Conservation (phyloP, 768 basidiomycete species). For the Cubamyces sp. region DNA sequence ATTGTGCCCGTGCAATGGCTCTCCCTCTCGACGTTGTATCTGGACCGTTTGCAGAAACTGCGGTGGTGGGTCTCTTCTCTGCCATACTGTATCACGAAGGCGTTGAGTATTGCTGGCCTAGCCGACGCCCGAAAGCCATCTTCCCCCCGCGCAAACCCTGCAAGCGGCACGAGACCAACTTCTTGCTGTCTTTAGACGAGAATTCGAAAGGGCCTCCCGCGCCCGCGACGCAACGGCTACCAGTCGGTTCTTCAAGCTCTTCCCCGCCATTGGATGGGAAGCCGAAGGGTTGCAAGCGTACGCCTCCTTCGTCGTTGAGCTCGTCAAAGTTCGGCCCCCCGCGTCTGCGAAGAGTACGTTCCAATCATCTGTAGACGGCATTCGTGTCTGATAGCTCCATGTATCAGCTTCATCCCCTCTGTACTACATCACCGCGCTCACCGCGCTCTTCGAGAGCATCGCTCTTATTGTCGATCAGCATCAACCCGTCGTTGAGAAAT, state of each 20-base stretch:
- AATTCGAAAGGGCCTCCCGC: slow-evolving; percentile 82
- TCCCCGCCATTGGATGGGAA: slow-evolving; percentile 95
- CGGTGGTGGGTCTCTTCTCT: slow-evolving; percentile 59
- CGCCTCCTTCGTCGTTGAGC: slow-evolving; percentile 88
- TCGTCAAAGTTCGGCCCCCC: slow-evolving; percentile 79
- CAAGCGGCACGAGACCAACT: slow-evolving; percentile 74
- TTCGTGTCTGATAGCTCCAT: slow-evolving; percentile 14
- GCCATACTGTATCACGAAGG: not conserved
- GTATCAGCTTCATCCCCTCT: slow-evolving; percentile 83
- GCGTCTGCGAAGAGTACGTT: slow-evolving; percentile 79
- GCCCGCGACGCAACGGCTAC: slow-evolving; percentile 84
- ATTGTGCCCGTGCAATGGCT: slow-evolving; percentile 90
- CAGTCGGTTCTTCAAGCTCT: slow-evolving; percentile 95
- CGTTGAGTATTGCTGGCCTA: slow-evolving; percentile 38
- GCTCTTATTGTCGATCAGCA: slow-evolving; percentile 98
- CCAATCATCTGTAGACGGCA: not conserved
- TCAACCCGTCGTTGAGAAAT: slow-evolving; percentile 96
- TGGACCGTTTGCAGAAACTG: slow-evolving; percentile 83
- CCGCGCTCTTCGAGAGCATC: slow-evolving; percentile 92
- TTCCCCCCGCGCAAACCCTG: slow-evolving; percentile 85
- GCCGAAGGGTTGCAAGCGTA: slow-evolving; percentile 90
- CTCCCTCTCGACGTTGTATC: slow-evolving; percentile 77
- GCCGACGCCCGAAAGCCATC: slow-evolving; percentile 89
- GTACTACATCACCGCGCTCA: slow-evolving; percentile 89
- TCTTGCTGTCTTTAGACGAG: slow-evolving; percentile 73